Evolutionary conservation across 208 protist genomes (phyloP).

Genomic region (Leishmania major): DNA sequence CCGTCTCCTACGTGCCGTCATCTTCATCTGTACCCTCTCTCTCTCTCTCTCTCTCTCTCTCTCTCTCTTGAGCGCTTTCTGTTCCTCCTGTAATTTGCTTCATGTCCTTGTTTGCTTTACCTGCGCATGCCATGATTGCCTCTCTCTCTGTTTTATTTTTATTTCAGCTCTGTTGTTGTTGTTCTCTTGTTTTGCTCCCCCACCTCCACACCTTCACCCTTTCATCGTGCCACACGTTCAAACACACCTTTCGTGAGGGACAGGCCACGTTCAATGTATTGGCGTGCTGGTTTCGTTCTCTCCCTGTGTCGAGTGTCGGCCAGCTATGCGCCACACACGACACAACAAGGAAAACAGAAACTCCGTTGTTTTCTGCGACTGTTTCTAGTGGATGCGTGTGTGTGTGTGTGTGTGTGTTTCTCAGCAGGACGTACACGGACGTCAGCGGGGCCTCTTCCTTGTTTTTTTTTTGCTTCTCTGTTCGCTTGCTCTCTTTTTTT

Average conservation of each 20-base stretch:
- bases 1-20: background rate
- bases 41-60: background rate
- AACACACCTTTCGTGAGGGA: background rate
- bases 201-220: background rate
- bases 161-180: background rate
- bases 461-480: background rate
- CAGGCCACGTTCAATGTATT: background rate
- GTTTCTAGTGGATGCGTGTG: background rate
- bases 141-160: background rate
- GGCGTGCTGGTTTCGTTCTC: too few relatives aligned
- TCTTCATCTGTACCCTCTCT: background rate
- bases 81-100: background rate
- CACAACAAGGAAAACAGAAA: background rate
- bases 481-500: background rate
- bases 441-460: background rate
- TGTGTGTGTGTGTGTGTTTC: background rate
- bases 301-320: background rate
- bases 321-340: background rate
- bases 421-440: background rate
- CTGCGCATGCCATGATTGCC: background rate
- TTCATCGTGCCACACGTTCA: background rate
- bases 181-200: background rate
- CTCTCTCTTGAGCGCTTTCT: conserved; percentile 5
- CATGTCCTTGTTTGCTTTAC: background rate
- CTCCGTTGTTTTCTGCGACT: background rate